Evolutionary conservation across 371 early-diverging fungal species (phyloP), one percentile per base, ranked within the genome.

Genomic region (Mortierella sp.): DNA sequence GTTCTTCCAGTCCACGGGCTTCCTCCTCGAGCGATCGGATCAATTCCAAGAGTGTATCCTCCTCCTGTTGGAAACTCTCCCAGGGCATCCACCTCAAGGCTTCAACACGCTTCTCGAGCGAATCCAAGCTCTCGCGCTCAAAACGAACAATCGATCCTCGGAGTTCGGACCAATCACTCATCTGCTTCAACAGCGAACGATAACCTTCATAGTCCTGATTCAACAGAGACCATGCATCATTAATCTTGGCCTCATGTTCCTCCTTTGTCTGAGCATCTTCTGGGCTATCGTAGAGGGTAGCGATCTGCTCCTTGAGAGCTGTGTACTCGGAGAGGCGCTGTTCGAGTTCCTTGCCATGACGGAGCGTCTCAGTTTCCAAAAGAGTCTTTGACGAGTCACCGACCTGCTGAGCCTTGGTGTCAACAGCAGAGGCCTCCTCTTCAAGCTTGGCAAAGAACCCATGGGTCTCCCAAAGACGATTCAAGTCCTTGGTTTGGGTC

Each of bases 51-150:
- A 79, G 80, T n/a, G 57, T 37, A 16, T 65, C 64, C 23, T 79
- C 80, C 57, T 79, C 80, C 7, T 58, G 69, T 48, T 70, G 73
- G 64, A 73, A 79, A 1, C 70, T 66, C 46, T 79, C 80, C 80
- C 80, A 79, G 44, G 68, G 80, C 73, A 79, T 66, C 80, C 80
- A 79, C 18, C 73, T 25, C 47, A 79, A 19, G 4, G 70, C 73
- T 43, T 79, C 73, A 18, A 79, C 70, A 25, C 80, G 80, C 51
- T 60, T 79, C 57, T 79, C 80, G 25, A 79, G 60, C n/a, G 43
- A 29, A n/a, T 60, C 70, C n/a, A 79, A 66, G 2, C 70, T 58
- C 12, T 79, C 70, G 51, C 61, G 68, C 60, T 79, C 80, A 23
- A 73, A 73, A 19, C 51, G 66, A n/a, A 29, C 57, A 37, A 79